phyloP scores from a whole-genome alignment of 805 yeast species.

The Myxozyma vanderwaltii region DNA sequence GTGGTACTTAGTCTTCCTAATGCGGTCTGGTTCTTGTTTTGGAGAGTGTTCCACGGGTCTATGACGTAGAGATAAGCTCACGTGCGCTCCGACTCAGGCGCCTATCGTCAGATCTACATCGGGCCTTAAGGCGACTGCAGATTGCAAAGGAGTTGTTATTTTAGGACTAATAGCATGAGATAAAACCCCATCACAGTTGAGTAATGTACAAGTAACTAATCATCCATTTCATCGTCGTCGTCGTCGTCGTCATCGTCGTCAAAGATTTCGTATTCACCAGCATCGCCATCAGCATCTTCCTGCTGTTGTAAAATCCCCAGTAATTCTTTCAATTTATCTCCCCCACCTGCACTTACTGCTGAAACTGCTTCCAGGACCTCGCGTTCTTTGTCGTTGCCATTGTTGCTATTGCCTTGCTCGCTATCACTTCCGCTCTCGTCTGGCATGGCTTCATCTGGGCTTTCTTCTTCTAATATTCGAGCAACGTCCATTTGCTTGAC shows the following conservation, averaged over 20 bases:
- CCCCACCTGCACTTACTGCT: conserved; percentile 22
- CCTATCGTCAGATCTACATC: no score
- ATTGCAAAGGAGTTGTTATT: no score
- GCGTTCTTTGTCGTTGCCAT: background rate
- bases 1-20: background rate
- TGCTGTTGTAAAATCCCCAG: conserved; percentile 29
- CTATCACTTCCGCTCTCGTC: background rate
- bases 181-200: background rate
- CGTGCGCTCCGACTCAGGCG: background rate
- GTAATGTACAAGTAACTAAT: no score
- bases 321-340: conserved; percentile 21
- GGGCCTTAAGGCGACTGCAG: no score
- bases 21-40: conserved; percentile 3
- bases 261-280: conserved; percentile 29
- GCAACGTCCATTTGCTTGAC: conserved; percentile 29
- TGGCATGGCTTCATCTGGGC: conserved; percentile 17
- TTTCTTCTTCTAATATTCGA: conserved; percentile 25
- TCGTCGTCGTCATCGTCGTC: conserved; percentile 24
- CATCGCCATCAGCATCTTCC: conserved; percentile 20
- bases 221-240: background rate
- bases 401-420: background rate
- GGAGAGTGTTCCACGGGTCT: background rate
- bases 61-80: background rate
- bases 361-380: conserved; percentile 16
- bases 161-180: background rate